These are phyloP conservation scores for Lactifluus subvellereus DNA, from an alignment of 768 basidiomycete species.

Conservation along the genomic window DNA sequence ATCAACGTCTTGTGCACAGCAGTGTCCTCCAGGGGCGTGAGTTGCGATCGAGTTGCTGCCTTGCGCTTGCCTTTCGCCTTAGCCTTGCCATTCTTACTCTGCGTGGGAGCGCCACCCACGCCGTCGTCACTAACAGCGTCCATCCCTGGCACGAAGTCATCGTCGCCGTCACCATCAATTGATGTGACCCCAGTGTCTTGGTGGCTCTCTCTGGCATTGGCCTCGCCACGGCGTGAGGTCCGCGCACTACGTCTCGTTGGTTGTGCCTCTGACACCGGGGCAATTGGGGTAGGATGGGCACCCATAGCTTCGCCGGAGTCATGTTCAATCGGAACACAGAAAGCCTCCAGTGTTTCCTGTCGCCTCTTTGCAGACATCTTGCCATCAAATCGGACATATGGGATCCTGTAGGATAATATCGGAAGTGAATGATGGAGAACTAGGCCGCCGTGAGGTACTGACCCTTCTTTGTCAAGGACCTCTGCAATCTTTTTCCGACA, in stretches of 20 bases:
- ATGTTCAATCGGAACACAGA: constrained; percentile 59
- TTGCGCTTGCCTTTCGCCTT: constrained; percentile 22
- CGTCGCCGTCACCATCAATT: constrained; percentile 28
- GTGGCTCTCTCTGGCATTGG: constrained; percentile 2
- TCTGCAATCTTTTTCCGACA: constrained; percentile 52
- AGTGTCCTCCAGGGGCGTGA: constrained; percentile 2
- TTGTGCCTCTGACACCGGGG: constrained; percentile 18
- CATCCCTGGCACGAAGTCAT: constrained; percentile 30
- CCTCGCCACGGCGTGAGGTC: constrained; percentile 3
- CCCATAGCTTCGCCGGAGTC: constrained; percentile 18
- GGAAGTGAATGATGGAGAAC: neutral
- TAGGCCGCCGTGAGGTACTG: constrained; percentile 20
- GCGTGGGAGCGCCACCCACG: neutral
- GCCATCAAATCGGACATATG: constrained; percentile 80
- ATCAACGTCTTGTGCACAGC: neutral
- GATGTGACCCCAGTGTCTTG: constrained; percentile 4
- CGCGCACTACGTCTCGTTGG: constrained; percentile 15
- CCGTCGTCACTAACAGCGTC: constrained; percentile 27
- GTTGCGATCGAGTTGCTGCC: constrained; percentile 20
- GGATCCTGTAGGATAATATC: constrained; percentile 43
- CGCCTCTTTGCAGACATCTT: constrained; percentile 76
- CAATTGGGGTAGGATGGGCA: neutral
- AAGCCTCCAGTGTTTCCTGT: constrained; percentile 68
- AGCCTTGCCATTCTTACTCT: constrained; percentile 27
- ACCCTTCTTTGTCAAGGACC: constrained; percentile 61